Base-by-base conservation (phyloP, 2,329 filamentous ascomycete species). In the Colletotrichum echinochloae region DNA sequence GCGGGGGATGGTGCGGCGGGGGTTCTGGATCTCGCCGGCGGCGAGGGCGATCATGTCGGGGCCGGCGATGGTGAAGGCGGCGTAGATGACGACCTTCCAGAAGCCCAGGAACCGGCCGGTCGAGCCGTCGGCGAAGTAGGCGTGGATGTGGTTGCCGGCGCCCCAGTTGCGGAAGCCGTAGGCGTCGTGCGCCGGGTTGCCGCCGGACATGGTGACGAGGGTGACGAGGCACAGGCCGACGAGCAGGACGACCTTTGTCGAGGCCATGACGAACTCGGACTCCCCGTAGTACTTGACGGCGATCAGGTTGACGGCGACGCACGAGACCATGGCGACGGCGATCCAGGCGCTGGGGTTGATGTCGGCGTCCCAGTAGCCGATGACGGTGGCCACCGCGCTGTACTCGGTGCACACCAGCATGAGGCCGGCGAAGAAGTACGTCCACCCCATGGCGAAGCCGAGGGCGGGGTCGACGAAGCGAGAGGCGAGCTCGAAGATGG, bases 141-240 rank as follows among this genome's bases (percentile, higher is more conserved):
- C 69, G 41, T 77, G 76, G 76, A 82, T 80, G 35, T 76, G 75
- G 62, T 76, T 76, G 33, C 77, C 78, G 3, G 72, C 71, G n/a
- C 75, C 76, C 81, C 88, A 90, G 77, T 87, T 85, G 30, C 89
- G 83, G 77, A 91, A 91, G n/a, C 89, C 89, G 74, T 88, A 90
- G n/a, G 86, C 82, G 74, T 91, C 89, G 28, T 84, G 79, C 9
- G 85, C 77, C 1, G 91, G 91, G 74, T 92, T 92, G 12, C 88
- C 91, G 23, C 90, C 90, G 20, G 90, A 80, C 89, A 92, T 92
- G 70, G 86, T 87, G 76, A 93, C 83, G 77, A 93, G 88, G 4
- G 91, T 92, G 78, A 89, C 89, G 75, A 85, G 77, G 71, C 91
- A 85, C 63, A 92, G 82, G 2, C 87, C 87, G 65, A 90, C 73